phyloP scores from a whole-genome alignment of 2,329 filamentous ascomycete genomes.

The Gaeumannomyces sp. region DNA sequence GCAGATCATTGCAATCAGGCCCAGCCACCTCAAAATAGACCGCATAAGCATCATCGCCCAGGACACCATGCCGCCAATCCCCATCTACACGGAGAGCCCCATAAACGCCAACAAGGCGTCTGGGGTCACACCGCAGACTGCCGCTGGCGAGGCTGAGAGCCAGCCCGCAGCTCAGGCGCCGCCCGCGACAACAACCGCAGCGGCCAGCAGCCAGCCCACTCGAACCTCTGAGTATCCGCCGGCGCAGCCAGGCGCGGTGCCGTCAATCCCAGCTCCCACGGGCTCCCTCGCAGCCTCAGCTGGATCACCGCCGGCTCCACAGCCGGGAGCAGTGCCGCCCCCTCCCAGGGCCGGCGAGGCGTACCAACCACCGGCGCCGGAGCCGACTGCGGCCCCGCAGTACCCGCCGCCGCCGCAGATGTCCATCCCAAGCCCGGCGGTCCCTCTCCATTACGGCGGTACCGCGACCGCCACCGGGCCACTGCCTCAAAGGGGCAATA shows the following conservation, averaged over 20 bases:
- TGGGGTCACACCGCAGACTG: slow-evolving; percentile 41
- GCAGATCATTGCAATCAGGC: not conserved
- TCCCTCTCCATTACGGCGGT: slow-evolving; percentile 36
- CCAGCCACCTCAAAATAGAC: not conserved
- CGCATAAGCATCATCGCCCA: not conserved
- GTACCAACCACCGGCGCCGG: slow-evolving; percentile 18
- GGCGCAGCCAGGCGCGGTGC: slow-evolving; percentile 41
- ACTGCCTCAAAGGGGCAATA: not conserved
- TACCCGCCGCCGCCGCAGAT: slow-evolving; percentile 41
- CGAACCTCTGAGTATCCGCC: slow-evolving; percentile 27
- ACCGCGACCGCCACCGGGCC: slow-evolving; percentile 35
- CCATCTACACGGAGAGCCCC: slow-evolving; percentile 52
- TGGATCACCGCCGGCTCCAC: slow-evolving; percentile 42
- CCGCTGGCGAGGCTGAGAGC: slow-evolving; percentile 16
- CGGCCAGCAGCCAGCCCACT: slow-evolving; percentile 19
- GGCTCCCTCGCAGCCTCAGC: slow-evolving; percentile 22
- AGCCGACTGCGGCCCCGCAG: slow-evolving; percentile 32
- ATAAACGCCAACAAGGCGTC: slow-evolving; percentile 51
- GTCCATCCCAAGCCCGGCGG: slow-evolving; percentile 41
- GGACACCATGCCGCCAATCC: slow-evolving; percentile 53
- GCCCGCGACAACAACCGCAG: slow-evolving; percentile 25
- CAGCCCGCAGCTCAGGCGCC: slow-evolving; percentile 16
- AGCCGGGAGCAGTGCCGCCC: slow-evolving; percentile 51
- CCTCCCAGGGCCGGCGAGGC: slow-evolving; percentile 46
- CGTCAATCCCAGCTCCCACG: slow-evolving; percentile 38